Conservation (phyloP, 768 basidiomycete genomes). For the Panus rudis region DNA sequence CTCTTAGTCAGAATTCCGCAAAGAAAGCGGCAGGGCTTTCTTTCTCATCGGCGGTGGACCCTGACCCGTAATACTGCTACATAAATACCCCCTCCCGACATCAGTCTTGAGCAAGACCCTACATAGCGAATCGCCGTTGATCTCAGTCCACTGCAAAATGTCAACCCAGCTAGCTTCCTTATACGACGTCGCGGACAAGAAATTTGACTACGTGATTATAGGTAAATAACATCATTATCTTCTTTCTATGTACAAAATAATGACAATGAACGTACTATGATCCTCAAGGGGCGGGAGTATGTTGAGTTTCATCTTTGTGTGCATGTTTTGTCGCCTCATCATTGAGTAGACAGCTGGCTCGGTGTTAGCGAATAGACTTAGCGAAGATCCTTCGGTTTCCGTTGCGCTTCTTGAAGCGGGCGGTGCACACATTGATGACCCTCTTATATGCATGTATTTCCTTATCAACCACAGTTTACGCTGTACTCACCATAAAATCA, state of each 20-base stretch:
- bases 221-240: conserved; percentile 1
- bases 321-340: not conserved
- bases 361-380: conserved; percentile 32
- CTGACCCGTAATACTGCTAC: too few species aligned
- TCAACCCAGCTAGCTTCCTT: conserved; percentile 11
- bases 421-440: conserved; percentile 4
- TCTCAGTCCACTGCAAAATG: too few species aligned
- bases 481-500: not conserved
- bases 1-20: too few species aligned
- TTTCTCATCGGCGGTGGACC: too few species aligned
- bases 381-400: conserved; percentile 26
- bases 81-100: too few species aligned
- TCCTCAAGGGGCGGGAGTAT: not conserved
- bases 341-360: conserved; percentile 26
- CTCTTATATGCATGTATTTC: not conserved
- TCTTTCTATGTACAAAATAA: not conserved
- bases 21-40: too few species aligned
- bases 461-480: not conserved
- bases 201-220: conserved; percentile 18
- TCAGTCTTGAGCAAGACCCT: too few species aligned
- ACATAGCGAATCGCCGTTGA: too few species aligned
- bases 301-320: not conserved
- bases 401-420: conserved; percentile 32
- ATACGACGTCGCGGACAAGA: conserved; percentile 9
- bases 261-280: not conserved